Conservation (phyloP, 768 basidiomycete species). For the Rhizopogon sp. region DNA sequence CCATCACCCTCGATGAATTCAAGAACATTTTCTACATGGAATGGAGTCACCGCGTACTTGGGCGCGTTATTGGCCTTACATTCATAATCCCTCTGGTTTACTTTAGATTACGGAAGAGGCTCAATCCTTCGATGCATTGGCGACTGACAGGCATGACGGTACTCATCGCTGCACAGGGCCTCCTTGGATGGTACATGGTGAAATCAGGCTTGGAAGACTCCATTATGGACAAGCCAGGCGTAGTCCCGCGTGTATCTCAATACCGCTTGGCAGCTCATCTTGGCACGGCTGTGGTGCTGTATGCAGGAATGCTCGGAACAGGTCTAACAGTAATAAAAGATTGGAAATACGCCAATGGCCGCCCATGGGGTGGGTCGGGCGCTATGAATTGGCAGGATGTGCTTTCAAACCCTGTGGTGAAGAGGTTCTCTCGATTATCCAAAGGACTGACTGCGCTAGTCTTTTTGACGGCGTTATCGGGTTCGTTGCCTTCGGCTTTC, state of each 20-base stretch:
- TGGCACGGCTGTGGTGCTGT: constrained; percentile 87
- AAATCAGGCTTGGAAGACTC: constrained; percentile 89
- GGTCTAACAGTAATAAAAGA: constrained; percentile 77
- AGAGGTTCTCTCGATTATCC: constrained; percentile 53
- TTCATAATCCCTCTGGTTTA: constrained; percentile 85
- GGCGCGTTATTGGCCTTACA: constrained; percentile 76
- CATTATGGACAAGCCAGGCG: constrained; percentile 71
- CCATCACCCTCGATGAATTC: constrained; percentile 85
- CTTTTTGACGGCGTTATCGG: constrained; percentile 88
- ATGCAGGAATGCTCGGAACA: constrained; percentile 84
- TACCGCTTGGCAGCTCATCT: constrained; percentile 95
- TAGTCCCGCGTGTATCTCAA: constrained; percentile 93
- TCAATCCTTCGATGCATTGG: constrained; percentile 57
- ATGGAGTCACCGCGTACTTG: constrained; percentile 93
- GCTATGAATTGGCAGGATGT: constrained; percentile 38
- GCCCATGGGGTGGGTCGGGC: constrained; percentile 52
- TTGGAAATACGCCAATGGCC: constrained; percentile 61
- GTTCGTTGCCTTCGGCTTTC: constrained; percentile 36
- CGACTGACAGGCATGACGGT: constrained; percentile 68
- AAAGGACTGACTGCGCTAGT: constrained; percentile 72
- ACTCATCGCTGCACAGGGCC: constrained; percentile 88
- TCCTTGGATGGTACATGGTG: constrained; percentile 99
- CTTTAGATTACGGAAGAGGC: constrained; percentile 66
- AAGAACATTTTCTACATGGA: constrained; percentile 98
- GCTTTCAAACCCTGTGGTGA: constrained; percentile 52